phyloP scores from a whole-genome alignment of 2,329 filamentous ascomycete species.

The Mycosphaerelloides madeirae region DNA sequence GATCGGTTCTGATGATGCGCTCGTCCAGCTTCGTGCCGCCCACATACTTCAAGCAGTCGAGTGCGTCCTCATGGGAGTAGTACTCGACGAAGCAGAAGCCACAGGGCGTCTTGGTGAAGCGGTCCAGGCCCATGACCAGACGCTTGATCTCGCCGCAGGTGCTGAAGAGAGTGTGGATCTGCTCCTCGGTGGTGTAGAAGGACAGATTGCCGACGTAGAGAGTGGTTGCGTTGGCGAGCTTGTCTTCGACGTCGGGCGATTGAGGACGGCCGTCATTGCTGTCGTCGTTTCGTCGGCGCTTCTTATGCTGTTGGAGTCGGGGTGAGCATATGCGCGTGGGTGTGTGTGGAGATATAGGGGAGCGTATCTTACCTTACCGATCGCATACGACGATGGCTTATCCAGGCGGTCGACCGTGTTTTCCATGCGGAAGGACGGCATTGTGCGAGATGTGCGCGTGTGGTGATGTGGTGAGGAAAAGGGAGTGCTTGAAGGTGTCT shows the following conservation, averaged over 20 bases:
- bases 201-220: constrained; percentile 97
- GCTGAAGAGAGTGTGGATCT: constrained; percentile 71
- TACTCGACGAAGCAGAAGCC: constrained; percentile 99
- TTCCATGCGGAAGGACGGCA: constrained; percentile 47
- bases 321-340: neutral
- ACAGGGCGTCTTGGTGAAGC: constrained; percentile 95
- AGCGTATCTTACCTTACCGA: constrained; percentile 71
- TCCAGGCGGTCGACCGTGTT: constrained; percentile 89
- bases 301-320: constrained; percentile 58
- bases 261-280: constrained; percentile 45
- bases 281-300: constrained; percentile 59
- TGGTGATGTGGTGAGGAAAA: constrained; percentile 1
- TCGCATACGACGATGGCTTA: constrained; percentile 90
- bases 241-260: constrained; percentile 64
- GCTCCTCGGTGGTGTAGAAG: constrained; percentile 81
- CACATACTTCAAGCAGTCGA: constrained; percentile 98
- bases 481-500: neutral
- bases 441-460: constrained; percentile 27
- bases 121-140: constrained; percentile 93
- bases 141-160: constrained; percentile 94
- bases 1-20: constrained; percentile 88
- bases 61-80: constrained; percentile 92
- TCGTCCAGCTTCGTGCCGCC: constrained; percentile 97
- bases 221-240: constrained; percentile 80
- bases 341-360: constrained; percentile 1